Evolutionary conservation across 257 asterid species (phyloP), one percentile per base, ranked within the genome.

Genomic region (Dorcoceras hygrometricum): DNA sequence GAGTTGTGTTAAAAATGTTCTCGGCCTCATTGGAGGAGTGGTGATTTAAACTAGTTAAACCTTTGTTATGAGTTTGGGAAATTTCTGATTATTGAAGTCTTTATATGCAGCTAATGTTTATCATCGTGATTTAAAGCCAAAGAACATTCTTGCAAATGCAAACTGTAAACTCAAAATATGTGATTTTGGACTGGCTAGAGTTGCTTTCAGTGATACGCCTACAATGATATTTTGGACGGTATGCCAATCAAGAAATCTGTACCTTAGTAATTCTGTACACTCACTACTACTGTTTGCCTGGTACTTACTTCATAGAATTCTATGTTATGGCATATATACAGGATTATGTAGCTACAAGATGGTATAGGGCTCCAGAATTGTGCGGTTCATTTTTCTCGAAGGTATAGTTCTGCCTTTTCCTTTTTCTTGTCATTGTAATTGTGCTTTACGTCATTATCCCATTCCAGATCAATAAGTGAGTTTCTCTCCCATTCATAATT

Each of bases 211-310:
- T 39, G 96, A 89, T 78, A 85, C 96, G 14, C 96, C 98, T 48
- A 87, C 96, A 19, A 89, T 95, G 53, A 83, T 91, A 63, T 89
- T 89, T 83, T 91, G 98, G 98, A 91, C 98, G 96, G 96, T 91
- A 86, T 62, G 64, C 54, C 54, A 63, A 63, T 27, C 51, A n/a
- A 63, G 4, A 26, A 18, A 18, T 58, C 32, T 61, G n/a, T 56
- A 59, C 25, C 25, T 55, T 39, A 25, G 63, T 62, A 26, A 26
- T 54, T 39, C 27, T 23, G 18, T 51, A 22, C 11, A 51, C 59
- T 58, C 56, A n/a, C 23, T 11, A 18, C 25, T 51, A 31, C 57
- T 56, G 39, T 46, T 46, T 22, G 22, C 56, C 59, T 57, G n/a
- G 23, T 59, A 28, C 19, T 71, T 3, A n/a, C n/a, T n/a, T n/a